phyloP scores from a whole-genome alignment of 371 early-diverging fungal genomes.

The Nematocida ironsii region DNA sequence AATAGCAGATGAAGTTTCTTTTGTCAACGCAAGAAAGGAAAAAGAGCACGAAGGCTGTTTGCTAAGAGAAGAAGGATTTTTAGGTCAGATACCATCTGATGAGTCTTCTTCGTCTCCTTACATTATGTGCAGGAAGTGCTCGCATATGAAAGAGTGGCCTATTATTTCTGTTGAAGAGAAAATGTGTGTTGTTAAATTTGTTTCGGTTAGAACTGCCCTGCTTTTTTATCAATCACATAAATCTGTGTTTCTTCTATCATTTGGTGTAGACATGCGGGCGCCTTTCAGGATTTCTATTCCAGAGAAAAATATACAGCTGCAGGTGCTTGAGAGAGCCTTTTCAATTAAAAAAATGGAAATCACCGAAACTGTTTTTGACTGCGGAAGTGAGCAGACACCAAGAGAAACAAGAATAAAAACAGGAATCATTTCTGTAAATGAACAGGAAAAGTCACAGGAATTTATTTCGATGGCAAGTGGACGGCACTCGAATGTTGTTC shows the following conservation, averaged over 20 bases:
- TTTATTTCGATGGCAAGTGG: conserved; percentile 64
- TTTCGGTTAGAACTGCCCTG: neutral
- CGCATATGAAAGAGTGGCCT: neutral
- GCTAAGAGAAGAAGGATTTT: neutral
- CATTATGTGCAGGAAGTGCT: neutral
- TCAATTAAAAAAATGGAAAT: neutral
- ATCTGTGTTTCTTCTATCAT: neutral
- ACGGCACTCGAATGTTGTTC: conserved; percentile 63
- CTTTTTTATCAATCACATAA: conserved; percentile 7
- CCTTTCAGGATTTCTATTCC: neutral
- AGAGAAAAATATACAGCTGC: neutral
- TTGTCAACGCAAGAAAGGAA: neutral
- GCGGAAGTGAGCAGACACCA: neutral
- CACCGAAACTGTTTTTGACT: neutral
- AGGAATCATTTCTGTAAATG: neutral
- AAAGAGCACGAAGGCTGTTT: neutral
- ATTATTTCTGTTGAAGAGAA: neutral
- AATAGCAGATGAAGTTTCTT: neutral
- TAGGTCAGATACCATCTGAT: neutral
- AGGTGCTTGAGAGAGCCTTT: conserved; percentile 4
- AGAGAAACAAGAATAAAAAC: neutral
- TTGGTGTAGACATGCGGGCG: neutral
- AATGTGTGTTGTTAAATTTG: neutral
- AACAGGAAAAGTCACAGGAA: neutral
- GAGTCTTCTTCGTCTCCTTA: neutral